Base-by-base conservation (phyloP, 2,329 filamentous ascomycete species). In the Karstenula rhodostoma region DNA sequence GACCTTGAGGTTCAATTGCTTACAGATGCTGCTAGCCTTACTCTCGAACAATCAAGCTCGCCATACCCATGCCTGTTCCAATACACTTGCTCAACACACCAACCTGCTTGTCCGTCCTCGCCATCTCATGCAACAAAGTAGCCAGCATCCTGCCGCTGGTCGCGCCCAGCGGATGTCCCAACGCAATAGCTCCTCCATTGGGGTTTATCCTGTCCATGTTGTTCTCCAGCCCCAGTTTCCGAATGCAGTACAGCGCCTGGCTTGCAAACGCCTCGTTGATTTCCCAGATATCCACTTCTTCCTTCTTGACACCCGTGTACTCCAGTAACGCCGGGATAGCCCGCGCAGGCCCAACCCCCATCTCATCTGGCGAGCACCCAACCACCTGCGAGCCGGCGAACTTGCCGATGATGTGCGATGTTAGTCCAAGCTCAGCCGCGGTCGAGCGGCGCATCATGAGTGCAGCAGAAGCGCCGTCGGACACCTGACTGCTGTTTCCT, bases 41-140 rank as follows among this genome's bases (percentile, higher is more conserved):
- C 66, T 84, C 82, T 53, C 81, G 72, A 2, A 84, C 78, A 64
- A 84, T 80, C 77, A 84, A 77, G 70, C 80, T 82, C 37, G 82
- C 82, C 82, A 84, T 84, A 0, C 82, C 82, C 82, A 84, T 84
- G 0, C 78, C 78, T 19, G 82, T 84, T 2, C 82, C 82, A 67
- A 84, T 82, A 77, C 94, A 97, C 92, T 97, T 96, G 72, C 90
- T 95, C 58, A 96, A 87, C 47, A 97, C 92, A 67, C 94, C 93
- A 50, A 96, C 82, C 77, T 94, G 85, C 60, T 90, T 84, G 0
- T 88, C 86, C 57, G 84, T 85, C 68, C 91, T 79, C 78, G 87
- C 81, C 87, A 91, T 73, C 82, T 90, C 84, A 78, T 86, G 75
- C 81, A 96, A 75, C 82, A 94, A 77, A 53, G 91, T 94, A 50